phyloP scores from a whole-genome alignment of 1,284 basidiomycete genomes.

The Rhizoctonia solani region DNA sequence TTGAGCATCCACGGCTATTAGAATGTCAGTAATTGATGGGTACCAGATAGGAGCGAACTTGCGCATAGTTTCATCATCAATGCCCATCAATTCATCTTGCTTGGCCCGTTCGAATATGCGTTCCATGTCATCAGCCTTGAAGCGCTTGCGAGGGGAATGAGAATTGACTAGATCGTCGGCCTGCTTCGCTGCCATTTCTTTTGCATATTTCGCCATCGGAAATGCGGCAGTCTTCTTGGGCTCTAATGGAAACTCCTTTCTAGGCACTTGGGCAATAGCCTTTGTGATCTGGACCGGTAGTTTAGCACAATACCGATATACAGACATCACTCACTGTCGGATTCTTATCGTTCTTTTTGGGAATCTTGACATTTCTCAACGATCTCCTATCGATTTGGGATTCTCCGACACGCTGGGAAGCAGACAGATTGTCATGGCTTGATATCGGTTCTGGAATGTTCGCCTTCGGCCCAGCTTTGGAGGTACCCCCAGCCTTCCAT shows the following conservation, averaged over 20 bases:
- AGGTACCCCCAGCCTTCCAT: neutral
- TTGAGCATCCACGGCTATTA: slow-evolving; percentile 55
- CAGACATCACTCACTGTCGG: neutral
- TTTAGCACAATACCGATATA: neutral
- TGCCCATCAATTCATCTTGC: slow-evolving; percentile 6
- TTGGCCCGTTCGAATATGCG: neutral
- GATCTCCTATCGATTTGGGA: neutral
- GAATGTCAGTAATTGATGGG: neutral
- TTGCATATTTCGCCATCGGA: slow-evolving; percentile 28
- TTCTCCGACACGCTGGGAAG: neutral
- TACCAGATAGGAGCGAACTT: neutral
- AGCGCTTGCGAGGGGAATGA: slow-evolving; percentile 26
- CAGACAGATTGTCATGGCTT: neutral
- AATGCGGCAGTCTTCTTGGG: slow-evolving; percentile 21
- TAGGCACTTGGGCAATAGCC: neutral
- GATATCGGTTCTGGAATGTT: neutral
- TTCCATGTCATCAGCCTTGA: slow-evolving; percentile 23
- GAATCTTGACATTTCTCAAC: neutral
- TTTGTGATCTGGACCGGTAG: neutral
- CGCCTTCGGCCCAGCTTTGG: neutral
- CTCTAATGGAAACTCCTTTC: neutral
- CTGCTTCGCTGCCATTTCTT: slow-evolving; percentile 8
- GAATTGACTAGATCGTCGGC: neutral
- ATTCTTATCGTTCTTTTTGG: neutral
- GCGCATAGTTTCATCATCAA: slow-evolving; percentile 3